Base-by-base conservation (phyloP, 805 yeast species). In the Starmera dryadoides region DNA sequence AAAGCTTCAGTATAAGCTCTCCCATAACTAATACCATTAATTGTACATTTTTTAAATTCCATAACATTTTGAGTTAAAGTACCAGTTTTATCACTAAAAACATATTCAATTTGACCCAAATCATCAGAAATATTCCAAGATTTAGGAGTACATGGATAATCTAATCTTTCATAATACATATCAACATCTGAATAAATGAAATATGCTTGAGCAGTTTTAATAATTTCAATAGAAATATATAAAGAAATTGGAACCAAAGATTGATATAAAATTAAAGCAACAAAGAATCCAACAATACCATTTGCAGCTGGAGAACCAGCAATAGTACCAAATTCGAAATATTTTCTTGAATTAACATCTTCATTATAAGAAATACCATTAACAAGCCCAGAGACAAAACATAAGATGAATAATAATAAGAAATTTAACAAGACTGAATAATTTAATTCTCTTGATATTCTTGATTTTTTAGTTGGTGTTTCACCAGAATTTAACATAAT, bases 71-170 rank as follows among this genome's bases (percentile, higher is more conserved):
- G 93, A 1, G 94, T 84, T 50, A 84, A 62, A 1, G 94, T 84
- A 44, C 94, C 94, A 1, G 94, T 84, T 56, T 84, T 84, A 62
- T 84, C 94, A 61, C 87, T 79, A 58, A 85, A 85, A 36, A 85
- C 77, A 55, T 85, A 85, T 56, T 85, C 95, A 47, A 85, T 80
- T 58, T 85, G 94, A 25, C 94, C 94, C 50, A 85, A 64, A 60
- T 85, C 94, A 66, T 85, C 94, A 3, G 89, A 81, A 33, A 85
- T 84, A 53, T 77, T 81, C 94, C 94, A 85, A 0, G 89, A 72
- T 53, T 84, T 83, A 14, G 94, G 93, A 10, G 83, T 78, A 58
- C 94, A 85, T 3, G 93, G 91, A 50, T 77, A 84, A 57, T 85
- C 91, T 43, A 85, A 60, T 39, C 59, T 68, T 32, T 71, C 76